Evolutionary conservation across 768 basidiomycete species (phyloP).

Genomic region (Psilocybe tampanensis): DNA sequence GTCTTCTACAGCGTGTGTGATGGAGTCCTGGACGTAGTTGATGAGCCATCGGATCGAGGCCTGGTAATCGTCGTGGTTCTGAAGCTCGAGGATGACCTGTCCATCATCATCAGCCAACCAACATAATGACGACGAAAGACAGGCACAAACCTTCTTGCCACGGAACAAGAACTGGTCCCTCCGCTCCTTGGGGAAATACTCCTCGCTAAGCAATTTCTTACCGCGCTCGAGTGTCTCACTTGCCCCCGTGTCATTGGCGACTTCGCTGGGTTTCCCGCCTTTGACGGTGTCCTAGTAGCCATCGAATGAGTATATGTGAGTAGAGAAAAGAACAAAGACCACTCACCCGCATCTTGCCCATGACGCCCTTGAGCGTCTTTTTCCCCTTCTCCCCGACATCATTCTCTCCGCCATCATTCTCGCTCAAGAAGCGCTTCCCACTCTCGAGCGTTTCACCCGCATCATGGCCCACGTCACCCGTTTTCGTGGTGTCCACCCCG

Average conservation of each 20-base stretch:
- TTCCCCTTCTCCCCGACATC: too few relatives aligned
- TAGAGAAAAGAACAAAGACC: conserved; percentile 30
- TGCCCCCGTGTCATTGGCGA: conserved; percentile 45
- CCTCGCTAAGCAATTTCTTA: conserved; percentile 72
- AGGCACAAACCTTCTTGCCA: conserved; percentile 72
- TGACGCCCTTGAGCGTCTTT: too few relatives aligned
- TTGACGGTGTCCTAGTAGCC: conserved; percentile 19
- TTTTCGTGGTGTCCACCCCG: too few relatives aligned
- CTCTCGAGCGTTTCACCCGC: too few relatives aligned
- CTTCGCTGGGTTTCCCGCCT: conserved; percentile 4
- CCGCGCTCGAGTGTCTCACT: conserved; percentile 58
- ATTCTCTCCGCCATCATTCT: too few relatives aligned
- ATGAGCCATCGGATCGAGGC: conserved; percentile 78
- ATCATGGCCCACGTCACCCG: too few relatives aligned
- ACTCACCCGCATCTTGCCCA: conserved; percentile 40
- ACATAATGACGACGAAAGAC: not conserved
- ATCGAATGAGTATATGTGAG: conserved; percentile 27
- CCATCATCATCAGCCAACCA: not conserved
- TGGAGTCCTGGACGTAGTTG: conserved; percentile 62
- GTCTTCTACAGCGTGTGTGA: conserved; percentile 34
- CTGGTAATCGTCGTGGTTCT: conserved; percentile 91
- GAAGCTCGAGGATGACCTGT: conserved; percentile 86
- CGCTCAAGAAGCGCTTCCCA: too few relatives aligned
- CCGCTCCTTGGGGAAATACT: conserved; percentile 89
- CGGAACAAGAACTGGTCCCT: conserved; percentile 94